A percentile compares a stretch with the other conserved stretches of the same genome.
Conservation (phyloP, 2,329 filamentous ascomycete genomes). For the Massarina eburnea region DNA sequence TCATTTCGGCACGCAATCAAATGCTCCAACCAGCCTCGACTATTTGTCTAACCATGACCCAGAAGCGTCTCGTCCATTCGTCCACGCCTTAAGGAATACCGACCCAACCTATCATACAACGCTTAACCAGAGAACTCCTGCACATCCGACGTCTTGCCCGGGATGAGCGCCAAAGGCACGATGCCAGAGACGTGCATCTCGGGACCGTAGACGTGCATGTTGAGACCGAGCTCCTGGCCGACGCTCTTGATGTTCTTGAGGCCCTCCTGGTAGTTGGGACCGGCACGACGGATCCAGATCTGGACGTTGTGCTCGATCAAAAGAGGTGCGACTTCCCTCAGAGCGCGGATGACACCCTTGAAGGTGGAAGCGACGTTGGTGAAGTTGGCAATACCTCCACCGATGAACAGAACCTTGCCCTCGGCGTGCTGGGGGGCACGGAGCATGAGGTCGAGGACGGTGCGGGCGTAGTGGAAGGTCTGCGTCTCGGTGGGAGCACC, state of each 20-base stretch:
- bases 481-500: constrained; percentile 98
- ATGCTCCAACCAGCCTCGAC: constrained; percentile 14
- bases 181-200: constrained; percentile 93
- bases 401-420: constrained; percentile 99
- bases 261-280: constrained; percentile 99
- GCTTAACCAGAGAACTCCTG: constrained; percentile 61
- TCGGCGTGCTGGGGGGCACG: constrained; percentile 80
- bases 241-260: constrained; percentile 99
- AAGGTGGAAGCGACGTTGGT: constrained; percentile 99
- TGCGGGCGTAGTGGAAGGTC: constrained; percentile 98
- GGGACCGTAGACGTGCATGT: constrained; percentile 88
- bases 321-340: constrained; percentile 82
- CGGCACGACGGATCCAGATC: constrained; percentile 90
- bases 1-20: neutral
- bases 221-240: constrained; percentile 87
- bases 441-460: constrained; percentile 95
- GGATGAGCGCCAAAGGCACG: constrained; percentile 80
- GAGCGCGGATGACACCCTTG: constrained; percentile 98
- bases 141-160: constrained; percentile 61
- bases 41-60: constrained; percentile 38
- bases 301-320: constrained; percentile 96
- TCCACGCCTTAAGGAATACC: constrained; percentile 9
- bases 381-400: constrained; percentile 99
- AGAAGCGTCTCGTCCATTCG: constrained; percentile 20
- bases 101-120: constrained; percentile 32